Evolutionary conservation across 768 basidiomycete species (phyloP), one percentile per base, ranked within the genome.

Genomic region (Amanita pallidorosea): DNA sequence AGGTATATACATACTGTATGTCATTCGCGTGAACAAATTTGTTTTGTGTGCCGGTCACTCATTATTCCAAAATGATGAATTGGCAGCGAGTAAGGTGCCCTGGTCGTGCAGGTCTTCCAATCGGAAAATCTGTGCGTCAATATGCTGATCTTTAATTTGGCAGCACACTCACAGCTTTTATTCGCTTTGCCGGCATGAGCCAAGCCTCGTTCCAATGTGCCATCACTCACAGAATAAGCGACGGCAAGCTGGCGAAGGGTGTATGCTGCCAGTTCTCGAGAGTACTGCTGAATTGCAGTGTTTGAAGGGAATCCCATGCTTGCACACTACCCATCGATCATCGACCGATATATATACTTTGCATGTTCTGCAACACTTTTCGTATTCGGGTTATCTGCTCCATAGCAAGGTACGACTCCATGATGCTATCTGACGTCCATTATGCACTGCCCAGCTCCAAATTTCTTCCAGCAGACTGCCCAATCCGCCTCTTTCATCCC

Each of bases 401-500:
- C 68, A 64, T 46, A 73, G 50, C 23, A 70, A 45, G 47, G 67
- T 64, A 51, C 63, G 59, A 55, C 67, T 65, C 70, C 70, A 74
- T 40, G 60, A 60, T 33, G 70, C 53, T 46, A 66, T 56, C 59
- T 61, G 63, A 52, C 71, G 62, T 42, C 66, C 54, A 45, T 65
- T 57, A 51, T 65, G 67, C 54, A 61, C 64, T n/a, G 67, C 65
- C 76, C 77, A 77, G 33, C 66, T 73, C 81, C 80, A 82, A 29
- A 72, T 59, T 53, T 82, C 79, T 61, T 83, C 81, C 46, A 84
- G 63, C 43, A 81, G 60, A 12, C 77, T 79, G 58, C 83, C 80
- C 11, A 84, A 65, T n/a, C 81, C 81, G 4, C 81, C 82, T 36
- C 72, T 70, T 53, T 78, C 75, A 57, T 79, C 77, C 79, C 78